Conservation (phyloP, 805 yeast genomes). For the Candida silvicultrix region DNA sequence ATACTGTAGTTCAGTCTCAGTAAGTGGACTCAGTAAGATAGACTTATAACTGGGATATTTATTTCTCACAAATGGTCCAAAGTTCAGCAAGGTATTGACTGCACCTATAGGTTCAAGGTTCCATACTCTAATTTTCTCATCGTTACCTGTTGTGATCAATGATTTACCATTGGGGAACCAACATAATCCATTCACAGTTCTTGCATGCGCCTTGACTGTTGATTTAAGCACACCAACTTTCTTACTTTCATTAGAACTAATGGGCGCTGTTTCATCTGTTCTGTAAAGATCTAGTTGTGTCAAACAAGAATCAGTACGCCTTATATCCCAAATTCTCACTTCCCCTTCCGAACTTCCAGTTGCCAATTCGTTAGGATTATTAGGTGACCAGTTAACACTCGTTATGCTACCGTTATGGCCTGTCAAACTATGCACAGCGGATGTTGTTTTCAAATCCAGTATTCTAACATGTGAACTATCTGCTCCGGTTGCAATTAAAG, state of each 20-base stretch:
- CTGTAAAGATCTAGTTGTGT: constrained; percentile 54
- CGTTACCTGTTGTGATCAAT: constrained; percentile 66
- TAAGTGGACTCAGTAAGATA: constrained; percentile 28
- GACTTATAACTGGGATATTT: constrained; percentile 29
- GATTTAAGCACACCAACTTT: constrained; percentile 16
- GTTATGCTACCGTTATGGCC: constrained; percentile 51
- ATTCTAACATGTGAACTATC: constrained; percentile 67
- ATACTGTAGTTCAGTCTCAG: constrained; percentile 50
- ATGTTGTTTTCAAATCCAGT: constrained; percentile 65
- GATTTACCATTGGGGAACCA: constrained; percentile 68
- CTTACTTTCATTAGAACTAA: constrained; percentile 15
- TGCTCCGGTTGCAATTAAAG: constrained; percentile 62
- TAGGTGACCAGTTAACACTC: constrained; percentile 72
- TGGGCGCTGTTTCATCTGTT: constrained; percentile 26
- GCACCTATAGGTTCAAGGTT: constrained; percentile 46
- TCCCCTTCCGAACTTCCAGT: constrained; percentile 82
- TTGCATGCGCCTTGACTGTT: constrained; percentile 60
- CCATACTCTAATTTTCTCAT: constrained; percentile 81
- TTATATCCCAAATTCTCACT: constrained; percentile 78
- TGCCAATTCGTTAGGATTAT: constrained; percentile 52
- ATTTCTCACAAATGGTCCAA: constrained; percentile 74
- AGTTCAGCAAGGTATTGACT: constrained; percentile 59
- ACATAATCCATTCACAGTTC: constrained; percentile 68
- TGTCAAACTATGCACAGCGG: constrained; percentile 63
- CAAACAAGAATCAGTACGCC: constrained; percentile 61